Conservation (phyloP, 225 moss, liverwort and hornwort species). For the Rhytidiadelphus loreus region DNA sequence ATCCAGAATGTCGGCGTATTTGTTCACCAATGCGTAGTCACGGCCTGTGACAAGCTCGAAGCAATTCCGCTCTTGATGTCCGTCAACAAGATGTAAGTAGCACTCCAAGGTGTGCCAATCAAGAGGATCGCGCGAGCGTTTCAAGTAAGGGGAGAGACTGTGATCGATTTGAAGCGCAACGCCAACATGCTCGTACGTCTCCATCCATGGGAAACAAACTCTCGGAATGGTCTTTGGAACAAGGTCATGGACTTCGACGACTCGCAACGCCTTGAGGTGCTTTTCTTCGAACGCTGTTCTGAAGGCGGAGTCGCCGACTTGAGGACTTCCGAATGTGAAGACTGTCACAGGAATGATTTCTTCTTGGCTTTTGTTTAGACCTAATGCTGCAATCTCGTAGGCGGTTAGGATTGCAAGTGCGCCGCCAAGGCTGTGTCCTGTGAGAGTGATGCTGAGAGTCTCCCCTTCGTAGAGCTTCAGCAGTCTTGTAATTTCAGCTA, state of each 20-base stretch:
- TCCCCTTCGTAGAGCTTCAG: conserved; percentile 37
- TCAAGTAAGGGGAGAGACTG: conserved; percentile 22
- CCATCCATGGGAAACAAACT: conserved; percentile 13
- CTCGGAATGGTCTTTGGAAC: conserved; percentile 28
- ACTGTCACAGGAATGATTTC: conserved; percentile 31
- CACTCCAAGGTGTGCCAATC: conserved; percentile 30
- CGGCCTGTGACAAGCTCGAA: conserved; percentile 19
- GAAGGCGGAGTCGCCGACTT: conserved; percentile 40
- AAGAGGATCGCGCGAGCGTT: neutral
- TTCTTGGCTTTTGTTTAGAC: conserved; percentile 3
- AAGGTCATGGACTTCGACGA: conserved; percentile 38
- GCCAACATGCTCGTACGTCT: conserved; percentile 21
- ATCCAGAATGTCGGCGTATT: conserved; percentile 9
- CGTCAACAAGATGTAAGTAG: conserved; percentile 33
- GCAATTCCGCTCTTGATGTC: conserved; percentile 1
- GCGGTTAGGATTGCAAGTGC: conserved; percentile 42
- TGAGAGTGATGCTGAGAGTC: conserved; percentile 50
- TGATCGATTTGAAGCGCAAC: conserved; percentile 13
- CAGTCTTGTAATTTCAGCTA: conserved; percentile 19
- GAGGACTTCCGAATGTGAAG: conserved; percentile 47
- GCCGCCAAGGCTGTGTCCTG: conserved; percentile 62
- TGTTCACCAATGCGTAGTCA: conserved; percentile 29
- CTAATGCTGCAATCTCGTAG: conserved; percentile 30
- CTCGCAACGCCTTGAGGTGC: conserved; percentile 42
- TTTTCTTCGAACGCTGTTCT: conserved; percentile 10